Evolutionary conservation across 2,329 filamentous ascomycete species (phyloP).

Genomic region (Ilyonectria mors-panacis): DNA sequence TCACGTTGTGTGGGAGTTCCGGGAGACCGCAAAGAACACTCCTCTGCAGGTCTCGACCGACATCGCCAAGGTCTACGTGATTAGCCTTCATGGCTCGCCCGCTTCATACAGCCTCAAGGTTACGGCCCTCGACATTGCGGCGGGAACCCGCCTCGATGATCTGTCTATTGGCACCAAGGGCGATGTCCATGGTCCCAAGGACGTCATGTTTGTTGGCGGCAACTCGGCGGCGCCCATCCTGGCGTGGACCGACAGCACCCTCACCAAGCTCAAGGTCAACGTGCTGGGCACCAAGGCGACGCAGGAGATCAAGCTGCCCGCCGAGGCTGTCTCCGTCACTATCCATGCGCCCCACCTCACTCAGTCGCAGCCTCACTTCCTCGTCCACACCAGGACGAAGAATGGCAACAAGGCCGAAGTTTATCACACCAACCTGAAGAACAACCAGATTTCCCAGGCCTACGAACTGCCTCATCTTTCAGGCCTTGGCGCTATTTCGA

Average conservation of each 20-base stretch:
- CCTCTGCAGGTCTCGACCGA: constrained; percentile 84
- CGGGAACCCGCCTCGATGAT: constrained; percentile 80
- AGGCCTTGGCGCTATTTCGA: constrained; percentile 82
- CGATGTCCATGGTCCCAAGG: constrained; percentile 75
- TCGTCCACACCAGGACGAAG: constrained; percentile 83
- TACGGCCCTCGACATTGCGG: constrained; percentile 78
- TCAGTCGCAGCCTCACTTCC: constrained; percentile 84
- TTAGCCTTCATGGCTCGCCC: constrained; percentile 79
- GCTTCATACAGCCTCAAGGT: constrained; percentile 85
- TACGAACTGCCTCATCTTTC: constrained; percentile 83
- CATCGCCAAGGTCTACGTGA: constrained; percentile 79
- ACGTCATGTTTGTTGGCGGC: constrained; percentile 82
- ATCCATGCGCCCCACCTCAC: constrained; percentile 82
- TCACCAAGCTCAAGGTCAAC: constrained; percentile 78
- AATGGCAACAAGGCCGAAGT: constrained; percentile 86
- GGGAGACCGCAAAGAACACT: constrained; percentile 76
- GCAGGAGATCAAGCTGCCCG: constrained; percentile 67
- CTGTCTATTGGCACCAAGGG: constrained; percentile 80
- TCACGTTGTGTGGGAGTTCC: constrained; percentile 83
- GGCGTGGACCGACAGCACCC: constrained; percentile 78
- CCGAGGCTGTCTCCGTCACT: constrained; percentile 66
- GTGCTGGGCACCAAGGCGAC: constrained; percentile 74
- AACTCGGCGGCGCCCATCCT: constrained; percentile 83
- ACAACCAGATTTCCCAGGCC: constrained; percentile 78
- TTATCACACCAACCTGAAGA: constrained; percentile 84